A percentile compares a stretch with the other conserved stretches of the same genome.
Evolutionary conservation across 2,329 filamentous ascomycete species (phyloP).

Genomic region (Ophiobolus disseminans): DNA sequence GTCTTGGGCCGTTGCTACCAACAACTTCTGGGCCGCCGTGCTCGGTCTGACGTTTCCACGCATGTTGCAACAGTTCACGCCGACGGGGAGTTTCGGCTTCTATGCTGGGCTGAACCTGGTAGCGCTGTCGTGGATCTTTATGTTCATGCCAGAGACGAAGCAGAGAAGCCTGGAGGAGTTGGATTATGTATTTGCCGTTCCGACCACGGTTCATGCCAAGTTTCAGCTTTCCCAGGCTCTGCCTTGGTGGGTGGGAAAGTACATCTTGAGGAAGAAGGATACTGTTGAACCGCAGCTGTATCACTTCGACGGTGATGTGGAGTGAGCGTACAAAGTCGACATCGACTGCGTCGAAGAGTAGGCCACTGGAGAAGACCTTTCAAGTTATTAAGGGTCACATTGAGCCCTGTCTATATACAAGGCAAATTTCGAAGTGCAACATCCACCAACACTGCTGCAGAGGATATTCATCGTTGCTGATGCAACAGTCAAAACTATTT

Average conservation of each 20-base stretch:
- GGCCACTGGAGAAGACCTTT: too few relatives aligned
- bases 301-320: background rate
- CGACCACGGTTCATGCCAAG: conserved; percentile 36
- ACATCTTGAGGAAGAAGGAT: conserved; percentile 2
- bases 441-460: too few relatives aligned
- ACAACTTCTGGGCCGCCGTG: conserved; percentile 59
- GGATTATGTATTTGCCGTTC: conserved; percentile 54
- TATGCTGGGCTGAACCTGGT: conserved; percentile 65
- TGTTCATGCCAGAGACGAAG: conserved; percentile 57
- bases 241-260: conserved; percentile 12
- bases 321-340: too few relatives aligned
- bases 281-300: background rate
- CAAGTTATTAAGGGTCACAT: too few relatives aligned
- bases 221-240: conserved; percentile 35
- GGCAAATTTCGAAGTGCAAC: too few relatives aligned
- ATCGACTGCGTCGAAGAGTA: too few relatives aligned
- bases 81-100: conserved; percentile 63
- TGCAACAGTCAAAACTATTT: too few relatives aligned
- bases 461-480: too few relatives aligned
- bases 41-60: conserved; percentile 62
- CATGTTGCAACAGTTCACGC: conserved; percentile 57
- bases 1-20: conserved; percentile 65
- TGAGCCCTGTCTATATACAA: too few relatives aligned
- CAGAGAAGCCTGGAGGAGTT: conserved; percentile 52
- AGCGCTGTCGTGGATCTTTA: conserved; percentile 67